Evolutionary conservation across 148 eudicot species (phyloP).

Genomic region (Camellia japonica): DNA sequence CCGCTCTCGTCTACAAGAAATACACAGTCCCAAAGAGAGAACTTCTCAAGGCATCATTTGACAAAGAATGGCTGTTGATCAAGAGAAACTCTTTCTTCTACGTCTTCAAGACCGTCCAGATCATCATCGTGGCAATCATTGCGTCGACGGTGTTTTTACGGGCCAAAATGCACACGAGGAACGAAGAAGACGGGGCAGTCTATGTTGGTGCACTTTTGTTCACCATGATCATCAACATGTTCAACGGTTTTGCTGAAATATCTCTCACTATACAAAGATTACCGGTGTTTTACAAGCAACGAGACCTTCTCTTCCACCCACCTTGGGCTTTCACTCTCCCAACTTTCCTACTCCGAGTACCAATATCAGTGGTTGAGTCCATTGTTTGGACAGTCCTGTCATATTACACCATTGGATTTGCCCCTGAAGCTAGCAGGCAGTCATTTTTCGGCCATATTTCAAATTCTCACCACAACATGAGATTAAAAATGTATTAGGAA

Average conservation of each 20-base stretch:
- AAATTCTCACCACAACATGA: no score
- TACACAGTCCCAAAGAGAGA: slow-evolving; percentile 55
- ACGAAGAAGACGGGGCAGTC: slow-evolving; percentile 50
- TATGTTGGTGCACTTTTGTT: slow-evolving; percentile 71
- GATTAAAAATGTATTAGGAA: no score
- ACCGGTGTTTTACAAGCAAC: slow-evolving; percentile 75
- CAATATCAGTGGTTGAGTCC: slow-evolving; percentile 65
- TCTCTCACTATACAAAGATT: slow-evolving; percentile 54
- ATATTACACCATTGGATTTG: slow-evolving; percentile 74
- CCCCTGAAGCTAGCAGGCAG: slow-evolving; percentile 87
- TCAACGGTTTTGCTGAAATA: slow-evolving; percentile 67
- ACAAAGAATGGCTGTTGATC: slow-evolving; percentile 67
- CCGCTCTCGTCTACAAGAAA: slow-evolving; percentile 49
- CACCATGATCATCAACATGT: slow-evolving; percentile 58
- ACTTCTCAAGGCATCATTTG: slow-evolving; percentile 63
- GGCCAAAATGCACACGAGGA: slow-evolving; percentile 49
- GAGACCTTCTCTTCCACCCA: slow-evolving; percentile 73
- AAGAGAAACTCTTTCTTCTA: slow-evolving; percentile 67
- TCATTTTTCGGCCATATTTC: background rate
- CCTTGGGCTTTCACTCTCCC: slow-evolving; percentile 80
- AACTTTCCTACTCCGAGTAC: slow-evolving; percentile 60
- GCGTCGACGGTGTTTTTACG: slow-evolving; percentile 57
- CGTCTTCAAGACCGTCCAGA: slow-evolving; percentile 57
- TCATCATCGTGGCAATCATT: slow-evolving; percentile 58
- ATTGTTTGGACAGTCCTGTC: slow-evolving; percentile 61